Conservation (phyloP, 2,329 filamentous ascomycete genomes). For the Fusarium brevicatenulatum region DNA sequence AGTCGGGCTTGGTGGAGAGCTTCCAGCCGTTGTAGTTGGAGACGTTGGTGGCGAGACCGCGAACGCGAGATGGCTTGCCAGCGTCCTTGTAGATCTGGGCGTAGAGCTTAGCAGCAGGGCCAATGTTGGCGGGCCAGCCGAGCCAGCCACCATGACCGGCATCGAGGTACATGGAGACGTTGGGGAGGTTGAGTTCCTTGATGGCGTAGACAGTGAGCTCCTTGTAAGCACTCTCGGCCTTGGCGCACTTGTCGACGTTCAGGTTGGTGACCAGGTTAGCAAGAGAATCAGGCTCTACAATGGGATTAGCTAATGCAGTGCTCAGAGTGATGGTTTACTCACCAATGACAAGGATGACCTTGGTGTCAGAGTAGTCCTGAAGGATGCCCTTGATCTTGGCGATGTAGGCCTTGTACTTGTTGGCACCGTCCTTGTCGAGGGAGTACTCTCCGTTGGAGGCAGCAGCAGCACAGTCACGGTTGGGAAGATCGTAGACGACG, state of each 20-base stretch:
- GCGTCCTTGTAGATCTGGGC: conserved; percentile 61
- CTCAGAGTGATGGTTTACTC: background rate
- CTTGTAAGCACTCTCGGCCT: conserved; percentile 60
- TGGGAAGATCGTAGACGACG: conserved; percentile 67
- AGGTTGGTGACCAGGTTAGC: conserved; percentile 68
- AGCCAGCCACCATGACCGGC: conserved; percentile 69
- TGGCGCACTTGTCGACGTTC: conserved; percentile 60
- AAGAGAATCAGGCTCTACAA: conserved; percentile 65
- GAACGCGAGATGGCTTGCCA: conserved; percentile 59
- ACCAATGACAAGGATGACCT: conserved; percentile 58
- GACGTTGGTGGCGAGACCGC: conserved; percentile 68
- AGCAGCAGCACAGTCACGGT: conserved; percentile 66
- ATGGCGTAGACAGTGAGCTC: conserved; percentile 63
- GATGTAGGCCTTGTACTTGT: conserved; percentile 67
- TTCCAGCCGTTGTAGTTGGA: conserved; percentile 66
- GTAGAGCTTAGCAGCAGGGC: conserved; percentile 58
- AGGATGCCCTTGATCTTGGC: conserved; percentile 57
- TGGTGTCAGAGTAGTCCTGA: conserved; percentile 56
- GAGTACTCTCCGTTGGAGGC: conserved; percentile 67
- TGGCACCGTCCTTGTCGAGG: conserved; percentile 60
- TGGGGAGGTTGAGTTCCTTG: conserved; percentile 62
- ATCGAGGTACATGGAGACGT: conserved; percentile 68
- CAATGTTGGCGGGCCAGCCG: conserved; percentile 65
- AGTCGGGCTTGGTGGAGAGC: conserved; percentile 54
- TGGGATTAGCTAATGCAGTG: background rate